phyloP scores from a whole-genome alignment of 352 stramenopile species.

The Aphanomyces invadans region DNA sequence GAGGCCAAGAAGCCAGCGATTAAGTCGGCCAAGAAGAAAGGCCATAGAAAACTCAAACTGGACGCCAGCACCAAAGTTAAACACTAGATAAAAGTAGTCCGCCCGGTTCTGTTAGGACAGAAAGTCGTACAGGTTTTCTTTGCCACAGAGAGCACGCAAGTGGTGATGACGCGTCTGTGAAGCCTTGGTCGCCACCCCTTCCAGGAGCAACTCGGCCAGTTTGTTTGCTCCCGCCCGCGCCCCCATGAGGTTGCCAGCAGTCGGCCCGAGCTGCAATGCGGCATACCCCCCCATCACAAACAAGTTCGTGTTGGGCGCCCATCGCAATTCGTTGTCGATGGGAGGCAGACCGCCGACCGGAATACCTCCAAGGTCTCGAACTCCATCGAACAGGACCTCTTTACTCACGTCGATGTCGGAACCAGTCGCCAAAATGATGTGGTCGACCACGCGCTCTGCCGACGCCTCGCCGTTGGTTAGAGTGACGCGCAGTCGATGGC shows the following conservation, averaged over 20 bases:
- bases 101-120: too few species aligned
- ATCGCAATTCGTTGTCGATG: slow-evolving; percentile 14
- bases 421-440: slow-evolving; percentile 19
- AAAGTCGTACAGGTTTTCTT: slow-evolving; percentile 25
- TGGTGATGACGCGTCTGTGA: slow-evolving; percentile 4
- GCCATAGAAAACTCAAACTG: neutral
- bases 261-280: slow-evolving; percentile 4
- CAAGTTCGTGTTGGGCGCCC: neutral
- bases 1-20: neutral
- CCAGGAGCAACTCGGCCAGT: slow-evolving; percentile 4
- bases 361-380: neutral
- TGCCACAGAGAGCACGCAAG: slow-evolving; percentile 16
- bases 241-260: slow-evolving; percentile 23
- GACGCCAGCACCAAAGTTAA: neutral
- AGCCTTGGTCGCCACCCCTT: neutral
- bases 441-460: neutral
- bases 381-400: slow-evolving; percentile 5
- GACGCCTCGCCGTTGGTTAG: neutral
- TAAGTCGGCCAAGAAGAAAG: neutral
- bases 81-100: too few species aligned
- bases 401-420: slow-evolving; percentile 10
- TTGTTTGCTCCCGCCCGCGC: slow-evolving; percentile 8
- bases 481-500: neutral
- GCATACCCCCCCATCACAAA: slow-evolving; percentile 23
- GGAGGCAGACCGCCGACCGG: neutral